Evolutionary conservation across 345 rosid species (phyloP).

Genomic region (Excoecaria agallocha): DNA sequence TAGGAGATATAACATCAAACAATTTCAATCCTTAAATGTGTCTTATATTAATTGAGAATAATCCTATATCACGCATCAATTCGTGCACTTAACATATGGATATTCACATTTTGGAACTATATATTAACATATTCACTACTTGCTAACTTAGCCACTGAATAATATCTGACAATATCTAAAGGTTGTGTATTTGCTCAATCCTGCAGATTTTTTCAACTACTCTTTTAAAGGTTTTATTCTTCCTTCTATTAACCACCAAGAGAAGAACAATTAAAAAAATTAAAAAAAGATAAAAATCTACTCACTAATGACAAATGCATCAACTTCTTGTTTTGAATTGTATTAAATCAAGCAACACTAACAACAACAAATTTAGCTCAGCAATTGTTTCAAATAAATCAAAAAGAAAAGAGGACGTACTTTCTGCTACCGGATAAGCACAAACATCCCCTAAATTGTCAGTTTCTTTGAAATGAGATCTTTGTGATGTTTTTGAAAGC

Average conservation of each 20-base stretch:
- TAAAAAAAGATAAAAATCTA: neutral
- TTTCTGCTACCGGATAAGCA: conserved; percentile 35
- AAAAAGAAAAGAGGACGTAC: conserved; percentile 36
- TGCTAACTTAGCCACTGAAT: neutral
- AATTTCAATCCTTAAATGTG: too few relatives aligned
- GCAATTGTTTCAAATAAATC: neutral
- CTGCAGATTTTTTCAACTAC: neutral
- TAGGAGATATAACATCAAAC: too few relatives aligned
- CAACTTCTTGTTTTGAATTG: neutral
- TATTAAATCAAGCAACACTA: neutral
- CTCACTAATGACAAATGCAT: neutral
- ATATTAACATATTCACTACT: neutral
- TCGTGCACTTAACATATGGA: too few relatives aligned
- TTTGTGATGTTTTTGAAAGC: conserved; percentile 31
- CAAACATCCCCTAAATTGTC: conserved; percentile 28
- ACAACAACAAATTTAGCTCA: conserved; percentile 7
- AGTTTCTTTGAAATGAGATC: conserved; percentile 32
- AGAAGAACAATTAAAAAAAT: neutral
- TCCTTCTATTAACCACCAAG: neutral
- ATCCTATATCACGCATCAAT: too few relatives aligned
- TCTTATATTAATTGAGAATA: too few relatives aligned
- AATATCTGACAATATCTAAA: conserved; percentile 1
- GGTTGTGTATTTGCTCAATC: neutral
- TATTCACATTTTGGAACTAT: neutral
- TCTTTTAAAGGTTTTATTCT: neutral